Base-by-base conservation (phyloP, 768 basidiomycete species). In the Glaciozyma antarctica region DNA sequence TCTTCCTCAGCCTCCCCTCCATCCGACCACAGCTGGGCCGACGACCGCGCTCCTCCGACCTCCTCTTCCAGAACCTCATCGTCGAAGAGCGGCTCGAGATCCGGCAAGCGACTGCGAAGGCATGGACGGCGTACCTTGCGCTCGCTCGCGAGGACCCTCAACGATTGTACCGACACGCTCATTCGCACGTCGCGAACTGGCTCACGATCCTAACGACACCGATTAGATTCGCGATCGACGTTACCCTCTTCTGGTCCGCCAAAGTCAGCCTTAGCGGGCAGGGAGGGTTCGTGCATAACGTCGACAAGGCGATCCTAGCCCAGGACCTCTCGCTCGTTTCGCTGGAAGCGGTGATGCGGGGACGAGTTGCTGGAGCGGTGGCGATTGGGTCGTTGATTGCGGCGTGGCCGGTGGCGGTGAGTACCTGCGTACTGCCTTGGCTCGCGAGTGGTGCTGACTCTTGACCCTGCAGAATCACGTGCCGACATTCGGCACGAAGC, bases 281-380 rank as follows among this genome's bases (percentile, higher is more conserved):
- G 9, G 71, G 69, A 9, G 78, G 80, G 28, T 76, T 78, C 3
- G 78, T 81, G 0, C 90, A 98, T 75, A 92, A 95, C 72, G 90
- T 98, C 41, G 95, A 99, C 79, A 98, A 91, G 80, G 88, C 87
- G 64, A 91, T 98, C 86, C 80, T 97, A 28, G 81, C 83, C 7
- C 93, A 97, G 74, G 95, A 99, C 75, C 78, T 91, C 51, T 85
- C 89, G 0, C 80, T 99, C 45, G 82, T 98, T 41, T 80, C 86
- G 9, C 77, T 82, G 28, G 91, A 95, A 72, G 78, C 84, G 7
- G 84, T 90, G 45, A 75, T 93, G 63, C 84, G 87, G 67, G 90
- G 89, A 22, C 81, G 93, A 28, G 77, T 97, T 8, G 84, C 87
- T 10, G 82, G 86, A 7, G 86, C 90, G 1, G 84, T 82, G 1